phyloP scores from a whole-genome alignment of 345 rosid genomes.

The Salix suchowensis region DNA sequence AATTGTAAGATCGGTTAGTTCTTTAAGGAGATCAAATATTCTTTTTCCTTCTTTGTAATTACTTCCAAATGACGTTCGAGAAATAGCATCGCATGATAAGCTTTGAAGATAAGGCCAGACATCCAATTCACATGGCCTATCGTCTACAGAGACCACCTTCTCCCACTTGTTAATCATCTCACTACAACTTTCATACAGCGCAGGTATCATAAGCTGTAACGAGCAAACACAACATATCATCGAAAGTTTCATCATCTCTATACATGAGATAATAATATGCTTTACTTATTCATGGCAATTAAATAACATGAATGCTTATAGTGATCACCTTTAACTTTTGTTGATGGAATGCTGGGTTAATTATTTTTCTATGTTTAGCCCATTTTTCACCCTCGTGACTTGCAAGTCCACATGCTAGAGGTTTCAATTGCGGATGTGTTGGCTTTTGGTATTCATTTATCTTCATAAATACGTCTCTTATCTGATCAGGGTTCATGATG shows the following conservation, averaged over 20 bases:
- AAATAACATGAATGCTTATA: not conserved
- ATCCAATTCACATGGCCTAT: slow-evolving; percentile 28
- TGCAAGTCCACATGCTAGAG: slow-evolving; percentile 31
- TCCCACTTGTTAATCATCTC: slow-evolving; percentile 37
- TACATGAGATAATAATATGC: too few species aligned
- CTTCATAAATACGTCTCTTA: slow-evolving; percentile 32
- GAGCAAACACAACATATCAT: too few species aligned
- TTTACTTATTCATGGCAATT: not conserved
- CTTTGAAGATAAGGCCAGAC: slow-evolving; percentile 36
- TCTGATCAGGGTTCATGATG: slow-evolving; percentile 36
- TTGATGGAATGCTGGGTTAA: not conserved
- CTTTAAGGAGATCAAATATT: slow-evolving; percentile 34
- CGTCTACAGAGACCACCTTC: not conserved
- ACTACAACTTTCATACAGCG: slow-evolving; percentile 17
- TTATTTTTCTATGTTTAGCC: slow-evolving; percentile 43
- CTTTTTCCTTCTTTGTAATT: slow-evolving; percentile 39
- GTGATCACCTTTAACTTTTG: slow-evolving; percentile 31
- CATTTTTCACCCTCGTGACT: slow-evolving; percentile 40
- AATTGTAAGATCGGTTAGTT: slow-evolving; percentile 5
- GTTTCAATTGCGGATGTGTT: slow-evolving; percentile 18
- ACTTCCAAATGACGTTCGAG: slow-evolving; percentile 19
- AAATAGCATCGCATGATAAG: slow-evolving; percentile 41
- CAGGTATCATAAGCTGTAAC: slow-evolving; percentile 33
- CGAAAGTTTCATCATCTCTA: too few species aligned
- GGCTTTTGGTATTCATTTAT: slow-evolving; percentile 29